Conservation (phyloP, 2,329 filamentous ascomycete species). For the Trichophyton verrucosum region DNA sequence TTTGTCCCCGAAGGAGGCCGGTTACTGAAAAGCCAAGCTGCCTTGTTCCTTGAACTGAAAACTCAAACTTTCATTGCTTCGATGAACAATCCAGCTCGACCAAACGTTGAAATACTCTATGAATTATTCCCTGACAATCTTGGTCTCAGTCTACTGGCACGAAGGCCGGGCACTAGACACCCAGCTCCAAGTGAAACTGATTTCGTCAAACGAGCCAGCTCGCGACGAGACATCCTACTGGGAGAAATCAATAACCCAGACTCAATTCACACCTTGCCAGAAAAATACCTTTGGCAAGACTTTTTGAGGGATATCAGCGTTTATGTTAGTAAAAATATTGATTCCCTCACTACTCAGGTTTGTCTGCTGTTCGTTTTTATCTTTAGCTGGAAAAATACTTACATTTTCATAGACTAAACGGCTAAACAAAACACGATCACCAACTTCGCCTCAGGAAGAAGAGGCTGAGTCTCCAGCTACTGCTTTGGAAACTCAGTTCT, state of each 20-base stretch:
- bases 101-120: conserved; percentile 44
- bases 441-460: conserved; percentile 27
- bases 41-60: conserved; percentile 52
- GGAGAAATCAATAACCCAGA: conserved; percentile 42
- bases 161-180: conserved; percentile 43
- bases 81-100: conserved; percentile 43
- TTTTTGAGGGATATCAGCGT: conserved; percentile 48
- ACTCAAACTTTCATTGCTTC: conserved; percentile 55
- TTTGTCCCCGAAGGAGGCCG: conserved; percentile 49
- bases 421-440: conserved; percentile 26
- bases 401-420: conserved; percentile 25
- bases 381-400: not conserved
- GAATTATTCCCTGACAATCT: conserved; percentile 49
- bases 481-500: conserved; percentile 32
- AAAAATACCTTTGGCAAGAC: conserved; percentile 52
- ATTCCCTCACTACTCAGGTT: conserved; percentile 38
- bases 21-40: conserved; percentile 47
- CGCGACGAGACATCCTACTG: conserved; percentile 46
- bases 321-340: conserved; percentile 48
- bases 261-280: conserved; percentile 38
- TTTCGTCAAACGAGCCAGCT: conserved; percentile 44
- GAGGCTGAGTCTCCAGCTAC: conserved; percentile 22
- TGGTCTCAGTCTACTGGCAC: conserved; percentile 40
- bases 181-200: conserved; percentile 48
- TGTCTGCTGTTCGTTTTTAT: conserved; percentile 11